Base-by-base conservation (phyloP, 805 yeast genomes). In the Zygoascus biomembranicola region DNA sequence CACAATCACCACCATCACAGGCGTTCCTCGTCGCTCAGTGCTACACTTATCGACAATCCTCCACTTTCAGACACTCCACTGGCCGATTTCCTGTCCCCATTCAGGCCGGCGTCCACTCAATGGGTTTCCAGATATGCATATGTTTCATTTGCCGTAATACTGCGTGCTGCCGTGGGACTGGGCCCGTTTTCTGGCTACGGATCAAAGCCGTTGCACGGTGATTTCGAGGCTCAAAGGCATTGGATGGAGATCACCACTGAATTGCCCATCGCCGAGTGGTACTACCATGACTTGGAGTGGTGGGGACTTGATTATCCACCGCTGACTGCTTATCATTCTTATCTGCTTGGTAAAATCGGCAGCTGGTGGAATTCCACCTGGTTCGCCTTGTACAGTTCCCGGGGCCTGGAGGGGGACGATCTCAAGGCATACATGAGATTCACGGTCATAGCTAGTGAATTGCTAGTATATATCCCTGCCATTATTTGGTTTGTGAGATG, bases 301-400 rank as follows among this genome's bases (percentile, higher is more conserved):
- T 94, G 99, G 98, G 97, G 98, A 0, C 74, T 94, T 37, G 99
- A 94, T 68, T 94, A 94, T 67, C 99, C 99, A 0, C 98, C 98
- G 6, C 72, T 94, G 57, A 92, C 99, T 0, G 99, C 98, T 0
- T 90, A 78, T 66, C 98, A 94, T 65, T 89, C 95, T 49, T 88
- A 84, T 78, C 35, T 87, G 1, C 66, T 85, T 47, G 99, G 98
- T 0, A 47, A 47, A 46, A 61, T 92, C 16, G 98, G 97, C 0
- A 62, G 73, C 1, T 65, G 80, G 43, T 69, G 88, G 35, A 77
- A 86, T 58, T 73, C 81, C 0, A 39, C 32, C 13, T 94, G 98
- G 98, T 90, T 94, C 68, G 81, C 73, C 2, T 69, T 92, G 35
- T 81, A 81, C 56, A 42, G 61, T 0, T 88, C 97, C 5, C 75